Evolutionary conservation across 768 basidiomycete species (phyloP), one percentile per base, ranked within the genome.

Genomic region (Vararia minispora): DNA sequence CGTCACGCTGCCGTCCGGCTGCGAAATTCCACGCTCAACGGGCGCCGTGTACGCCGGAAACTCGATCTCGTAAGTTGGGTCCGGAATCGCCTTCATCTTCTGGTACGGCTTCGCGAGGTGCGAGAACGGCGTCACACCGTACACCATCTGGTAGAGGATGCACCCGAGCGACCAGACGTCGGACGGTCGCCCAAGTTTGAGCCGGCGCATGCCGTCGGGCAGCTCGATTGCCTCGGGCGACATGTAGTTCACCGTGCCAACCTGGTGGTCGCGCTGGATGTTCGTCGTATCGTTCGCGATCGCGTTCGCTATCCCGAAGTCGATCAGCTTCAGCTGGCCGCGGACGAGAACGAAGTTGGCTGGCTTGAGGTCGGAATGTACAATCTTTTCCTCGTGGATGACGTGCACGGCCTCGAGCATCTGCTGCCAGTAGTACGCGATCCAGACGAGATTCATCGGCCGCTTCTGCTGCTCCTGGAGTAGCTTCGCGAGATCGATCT

Each of bases 271-370:
- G 40, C 94, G 72, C 47, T 94, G 90, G 41, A 98, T 97, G 52
- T 99, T 97, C 2, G 94, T 97, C 2, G 94, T 99, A 51, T 99
- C 94, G 53, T 92, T 97, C 13, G 92, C 91, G 48, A 99, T 94
- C 7, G 92, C 92, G 55, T 97, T 97, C 11, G 94, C 92, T 52
- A 99, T 99, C n/a, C 94, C 94, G 53, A 99, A 99, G 58, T 99
- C 94, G 48, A 99, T 99, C 45, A 99, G 65, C 69, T 99, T 99
- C 40, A 99, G 66, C 48, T 89, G 83, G 5, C 94, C 94, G 42
- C 82, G 79, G 40, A 98, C 94, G 22, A 99, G 68, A 16, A 99
- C 92, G 48, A 99, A 99, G 59, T 99, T 99, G 3, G 95, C 94
- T 5, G 94, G 94, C 57, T 99, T 99, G 39, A 98, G 69, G 59